A percentile compares a stretch with the other conserved stretches of the same genome.
Conservation (phyloP, 176 grass and related monocot genomes). For the Urochloa ruziziensis region DNA sequence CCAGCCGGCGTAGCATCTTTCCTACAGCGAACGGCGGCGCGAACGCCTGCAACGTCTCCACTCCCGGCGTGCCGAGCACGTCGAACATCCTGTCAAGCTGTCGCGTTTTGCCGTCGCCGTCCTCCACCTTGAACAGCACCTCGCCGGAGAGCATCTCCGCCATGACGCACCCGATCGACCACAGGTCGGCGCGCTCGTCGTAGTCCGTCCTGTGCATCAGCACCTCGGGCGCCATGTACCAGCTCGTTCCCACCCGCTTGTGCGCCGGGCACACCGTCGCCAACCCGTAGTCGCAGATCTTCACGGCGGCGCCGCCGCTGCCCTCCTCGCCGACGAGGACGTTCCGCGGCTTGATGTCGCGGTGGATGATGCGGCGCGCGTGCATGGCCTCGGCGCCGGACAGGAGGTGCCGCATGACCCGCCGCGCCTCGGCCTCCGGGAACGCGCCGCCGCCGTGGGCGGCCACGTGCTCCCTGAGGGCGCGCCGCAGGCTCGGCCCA, state of each 20-base stretch:
- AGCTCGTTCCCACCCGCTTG: not conserved
- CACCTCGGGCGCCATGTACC: slow-evolving; percentile 13
- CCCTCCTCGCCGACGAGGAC: slow-evolving; percentile 13
- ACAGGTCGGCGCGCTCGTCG: slow-evolving; percentile 2
- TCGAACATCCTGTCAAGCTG: slow-evolving; percentile 1
- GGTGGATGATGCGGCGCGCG: slow-evolving; percentile 21
- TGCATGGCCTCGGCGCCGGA: not conserved
- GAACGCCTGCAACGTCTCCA: not conserved
- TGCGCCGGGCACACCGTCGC: not conserved
- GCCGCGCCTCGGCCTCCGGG: not conserved
- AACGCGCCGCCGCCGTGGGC: not conserved
- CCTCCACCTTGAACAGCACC: not conserved
- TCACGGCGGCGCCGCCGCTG: slow-evolving; percentile 1
- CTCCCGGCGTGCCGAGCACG: not conserved
- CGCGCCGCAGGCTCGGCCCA: not conserved
- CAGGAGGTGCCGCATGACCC: not conserved
- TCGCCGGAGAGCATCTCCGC: slow-evolving; percentile 5
- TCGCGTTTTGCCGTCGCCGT: not conserved
- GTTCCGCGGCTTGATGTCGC: slow-evolving; percentile 44
- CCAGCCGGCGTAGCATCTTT: not conserved
- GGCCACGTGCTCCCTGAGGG: not conserved
- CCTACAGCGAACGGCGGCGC: not conserved
- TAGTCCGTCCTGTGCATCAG: not conserved
- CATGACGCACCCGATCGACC: slow-evolving; percentile 10
- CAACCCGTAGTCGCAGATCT: slow-evolving; percentile 24